Percentiles rank a stretch among this genome's conserved stretches.
Conservation (phyloP, 148 eudicot genomes). For the Hydrangea macrophylla region DNA sequence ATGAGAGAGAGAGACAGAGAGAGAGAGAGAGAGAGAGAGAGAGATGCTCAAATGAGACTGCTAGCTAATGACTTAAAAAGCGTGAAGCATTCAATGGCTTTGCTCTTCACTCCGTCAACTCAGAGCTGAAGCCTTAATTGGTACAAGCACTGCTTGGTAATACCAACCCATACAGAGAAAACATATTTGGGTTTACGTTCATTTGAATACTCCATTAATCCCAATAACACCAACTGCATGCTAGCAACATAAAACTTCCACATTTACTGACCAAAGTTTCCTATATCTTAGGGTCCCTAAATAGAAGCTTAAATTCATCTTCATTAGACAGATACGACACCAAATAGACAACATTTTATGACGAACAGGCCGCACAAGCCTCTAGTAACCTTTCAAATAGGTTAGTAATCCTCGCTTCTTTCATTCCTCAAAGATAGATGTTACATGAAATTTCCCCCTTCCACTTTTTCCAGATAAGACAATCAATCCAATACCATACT, state of each 20-base stretch:
- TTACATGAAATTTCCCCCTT: no score
- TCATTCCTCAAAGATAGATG: no score
- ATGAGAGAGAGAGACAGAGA: no score
- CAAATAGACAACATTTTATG: no score
- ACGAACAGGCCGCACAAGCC: no score
- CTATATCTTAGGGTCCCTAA: neutral
- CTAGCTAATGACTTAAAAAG: neutral
- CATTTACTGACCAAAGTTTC: neutral
- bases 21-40: no score
- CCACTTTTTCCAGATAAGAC: no score
- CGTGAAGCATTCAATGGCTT: neutral
- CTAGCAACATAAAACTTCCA: neutral
- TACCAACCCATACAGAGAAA: neutral
- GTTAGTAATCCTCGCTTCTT: no score
- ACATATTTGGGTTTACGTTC: neutral
- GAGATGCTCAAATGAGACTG: neutral
- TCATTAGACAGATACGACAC: neutral
- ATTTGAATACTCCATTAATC: neutral
- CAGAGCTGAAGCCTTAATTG: neutral
- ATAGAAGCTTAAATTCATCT: neutral
- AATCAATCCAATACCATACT: no score
- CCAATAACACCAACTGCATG: neutral
- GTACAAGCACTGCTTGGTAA: no score
- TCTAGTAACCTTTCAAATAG: no score
- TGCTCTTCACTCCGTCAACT: no score